A percentile compares a stretch with the other conserved stretches of the same genome.
Evolutionary conservation across 257 asterid species (phyloP).

Genomic region (Nicotiana otophora): DNA sequence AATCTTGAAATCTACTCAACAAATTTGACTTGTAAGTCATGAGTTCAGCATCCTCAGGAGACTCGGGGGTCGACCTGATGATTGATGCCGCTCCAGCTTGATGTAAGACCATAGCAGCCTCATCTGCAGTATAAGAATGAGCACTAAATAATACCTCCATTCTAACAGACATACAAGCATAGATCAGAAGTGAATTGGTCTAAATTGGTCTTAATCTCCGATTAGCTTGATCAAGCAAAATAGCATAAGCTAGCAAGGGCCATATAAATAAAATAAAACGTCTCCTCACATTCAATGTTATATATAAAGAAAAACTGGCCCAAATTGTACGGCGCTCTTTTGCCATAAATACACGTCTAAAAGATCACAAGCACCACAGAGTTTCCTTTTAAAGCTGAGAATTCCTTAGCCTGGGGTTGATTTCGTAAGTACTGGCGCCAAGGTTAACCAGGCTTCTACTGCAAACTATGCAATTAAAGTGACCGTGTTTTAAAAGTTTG

Average conservation of each 20-base stretch:
- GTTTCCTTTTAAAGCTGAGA: not conserved
- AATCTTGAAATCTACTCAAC: slow-evolving; percentile 43
- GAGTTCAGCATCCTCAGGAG: slow-evolving; percentile 48
- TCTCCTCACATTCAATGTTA: not conserved
- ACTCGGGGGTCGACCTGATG: slow-evolving; percentile 45
- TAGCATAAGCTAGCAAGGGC: not conserved
- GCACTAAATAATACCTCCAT: not conserved
- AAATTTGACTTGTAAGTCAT: slow-evolving; percentile 46
- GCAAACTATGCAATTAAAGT: not conserved
- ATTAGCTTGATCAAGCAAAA: not conserved
- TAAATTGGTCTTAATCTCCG: not conserved
- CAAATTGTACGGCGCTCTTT: not conserved
- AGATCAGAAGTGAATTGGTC: not conserved
- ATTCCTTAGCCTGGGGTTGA: not conserved
- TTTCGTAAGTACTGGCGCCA: not conserved
- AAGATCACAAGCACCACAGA: not conserved
- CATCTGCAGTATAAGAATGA: slow-evolving; percentile 33
- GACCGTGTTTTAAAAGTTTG: not conserved
- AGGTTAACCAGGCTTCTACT: not conserved
- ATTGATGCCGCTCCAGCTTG: slow-evolving; percentile 57
- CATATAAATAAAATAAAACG: not conserved
- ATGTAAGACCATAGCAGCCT: slow-evolving; percentile 52
- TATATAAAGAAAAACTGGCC: not conserved
- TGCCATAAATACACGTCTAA: not conserved
- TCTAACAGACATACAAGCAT: not conserved